Evolutionary conservation across 768 basidiomycete genomes (phyloP).

Genomic region (Leucocoprinus birnbaumii): DNA sequence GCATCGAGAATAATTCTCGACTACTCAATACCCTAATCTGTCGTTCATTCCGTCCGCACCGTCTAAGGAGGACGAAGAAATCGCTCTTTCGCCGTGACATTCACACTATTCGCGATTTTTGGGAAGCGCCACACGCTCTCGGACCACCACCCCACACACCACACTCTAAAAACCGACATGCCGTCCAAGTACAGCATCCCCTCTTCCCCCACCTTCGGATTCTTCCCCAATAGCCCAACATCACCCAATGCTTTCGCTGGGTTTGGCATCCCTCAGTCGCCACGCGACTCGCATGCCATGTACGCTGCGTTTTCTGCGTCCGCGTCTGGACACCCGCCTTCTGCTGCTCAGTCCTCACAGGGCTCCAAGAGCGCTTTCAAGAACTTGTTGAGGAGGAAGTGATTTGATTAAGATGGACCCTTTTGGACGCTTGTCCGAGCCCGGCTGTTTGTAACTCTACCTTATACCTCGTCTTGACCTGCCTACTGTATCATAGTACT

Average conservation of each 20-base stretch:
- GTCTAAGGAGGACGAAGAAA: background rate
- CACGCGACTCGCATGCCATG: slow-evolving; percentile 58
- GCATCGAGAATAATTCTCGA: too few relatives aligned
- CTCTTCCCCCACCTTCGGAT: slow-evolving; percentile 53
- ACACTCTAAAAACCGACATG: slow-evolving; percentile 27
- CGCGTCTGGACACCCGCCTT: slow-evolving; percentile 3
- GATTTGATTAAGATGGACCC: background rate
- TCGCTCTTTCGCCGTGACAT: background rate
- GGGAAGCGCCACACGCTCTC: slow-evolving; percentile 4
- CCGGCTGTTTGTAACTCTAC: background rate
- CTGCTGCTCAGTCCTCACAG: slow-evolving; percentile 1
- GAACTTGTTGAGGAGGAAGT: slow-evolving; percentile 2
- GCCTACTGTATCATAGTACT: too few relatives aligned
- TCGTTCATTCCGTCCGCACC: too few relatives aligned
- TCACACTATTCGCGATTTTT: too few relatives aligned
- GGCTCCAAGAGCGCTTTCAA: background rate
- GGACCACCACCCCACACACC: slow-evolving; percentile 7
- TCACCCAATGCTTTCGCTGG: slow-evolving; percentile 56
- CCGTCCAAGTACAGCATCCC: slow-evolving; percentile 47
- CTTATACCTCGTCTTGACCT: background rate
- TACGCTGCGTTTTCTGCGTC: slow-evolving; percentile 43
- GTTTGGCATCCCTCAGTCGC: slow-evolving; percentile 49
- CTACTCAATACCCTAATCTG: too few relatives aligned
- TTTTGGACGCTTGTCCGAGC: too few relatives aligned
- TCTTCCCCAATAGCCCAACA: slow-evolving; percentile 55